These are phyloP conservation scores for Penicillium sumatraense DNA, from an alignment of 2,329 filamentous ascomycete species.

Conservation along the genomic window DNA sequence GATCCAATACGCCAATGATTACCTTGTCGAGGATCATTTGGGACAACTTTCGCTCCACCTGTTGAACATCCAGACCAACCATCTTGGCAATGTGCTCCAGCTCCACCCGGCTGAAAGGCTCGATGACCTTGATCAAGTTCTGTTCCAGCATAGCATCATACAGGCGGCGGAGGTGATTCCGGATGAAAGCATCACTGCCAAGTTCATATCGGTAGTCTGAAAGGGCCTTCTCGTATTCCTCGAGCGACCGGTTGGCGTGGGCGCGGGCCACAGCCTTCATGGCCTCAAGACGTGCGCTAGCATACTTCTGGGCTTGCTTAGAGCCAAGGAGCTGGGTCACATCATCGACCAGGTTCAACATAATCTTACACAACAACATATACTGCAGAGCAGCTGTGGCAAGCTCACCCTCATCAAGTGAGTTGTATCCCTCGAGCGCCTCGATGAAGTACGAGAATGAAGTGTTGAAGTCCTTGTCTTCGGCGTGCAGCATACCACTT, in stretches of 20 bases:
- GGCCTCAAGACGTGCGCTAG: slow-evolving; percentile 91
- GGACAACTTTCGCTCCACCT: slow-evolving; percentile 96
- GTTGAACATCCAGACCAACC: slow-evolving; percentile 92
- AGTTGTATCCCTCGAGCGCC: slow-evolving; percentile 94
- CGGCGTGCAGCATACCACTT: slow-evolving; percentile 96
- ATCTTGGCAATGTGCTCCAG: slow-evolving; percentile 97
- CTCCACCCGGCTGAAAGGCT: slow-evolving; percentile 96
- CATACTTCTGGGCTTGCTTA: slow-evolving; percentile 96
- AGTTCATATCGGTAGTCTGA: slow-evolving; percentile 91
- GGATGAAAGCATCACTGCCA: slow-evolving; percentile 92
- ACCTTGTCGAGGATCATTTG: slow-evolving; percentile 99
- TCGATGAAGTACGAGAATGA: slow-evolving; percentile 99
- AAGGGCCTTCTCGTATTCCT: slow-evolving; percentile 94
- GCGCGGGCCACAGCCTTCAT: slow-evolving; percentile 99
- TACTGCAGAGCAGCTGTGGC: slow-evolving; percentile 98
- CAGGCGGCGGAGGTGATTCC: slow-evolving; percentile 90
- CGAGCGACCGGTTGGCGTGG: slow-evolving; percentile 91
- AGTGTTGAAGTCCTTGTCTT: slow-evolving; percentile 99
- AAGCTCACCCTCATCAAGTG: slow-evolving; percentile 82
- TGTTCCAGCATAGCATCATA: slow-evolving; percentile 99
- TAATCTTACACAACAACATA: slow-evolving; percentile 99
- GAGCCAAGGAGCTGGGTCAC: slow-evolving; percentile 93
- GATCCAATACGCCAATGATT: slow-evolving; percentile 95
- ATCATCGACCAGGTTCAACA: slow-evolving; percentile 96
- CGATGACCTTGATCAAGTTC: slow-evolving; percentile 99